Conservation (phyloP, 2,329 filamentous ascomycete genomes). For the Alternaria postmessia region DNA sequence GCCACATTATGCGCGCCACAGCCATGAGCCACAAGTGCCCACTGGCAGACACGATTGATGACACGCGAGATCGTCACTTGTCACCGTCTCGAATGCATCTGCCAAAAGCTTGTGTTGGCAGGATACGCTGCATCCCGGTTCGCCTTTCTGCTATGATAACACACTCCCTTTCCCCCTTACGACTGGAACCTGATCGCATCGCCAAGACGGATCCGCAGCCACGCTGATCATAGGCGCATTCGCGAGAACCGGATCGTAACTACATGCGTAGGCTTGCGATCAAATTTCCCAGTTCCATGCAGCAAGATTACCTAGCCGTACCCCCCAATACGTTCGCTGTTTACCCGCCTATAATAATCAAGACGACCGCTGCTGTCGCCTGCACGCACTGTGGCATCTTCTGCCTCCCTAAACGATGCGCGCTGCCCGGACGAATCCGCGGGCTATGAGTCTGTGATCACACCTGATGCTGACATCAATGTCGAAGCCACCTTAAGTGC, state of each 20-base stretch:
- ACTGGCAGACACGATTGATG: background rate
- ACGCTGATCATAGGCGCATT: constrained; percentile 28
- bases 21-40: background rate
- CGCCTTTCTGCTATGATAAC: background rate
- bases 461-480: constrained; percentile 33
- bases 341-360: constrained; percentile 16
- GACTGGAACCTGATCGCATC: constrained; percentile 28
- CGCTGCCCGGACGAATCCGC: constrained; percentile 45
- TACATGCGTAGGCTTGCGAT: constrained; percentile 16
- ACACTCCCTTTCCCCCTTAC: background rate
- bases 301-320: constrained; percentile 16
- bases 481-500: constrained; percentile 32
- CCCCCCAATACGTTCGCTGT: constrained; percentile 17
- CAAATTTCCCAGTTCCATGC: constrained; percentile 31
- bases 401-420: constrained; percentile 43
- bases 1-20: constrained; percentile 12
- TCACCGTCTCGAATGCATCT: background rate
- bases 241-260: constrained; percentile 26
- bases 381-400: constrained; percentile 46
- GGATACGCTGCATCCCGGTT: background rate
- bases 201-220: constrained; percentile 30
- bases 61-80: constrained; percentile 2
- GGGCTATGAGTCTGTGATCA: constrained; percentile 29
- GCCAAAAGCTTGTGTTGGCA: background rate
- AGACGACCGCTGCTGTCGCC: constrained; percentile 36